A percentile compares a stretch with the other conserved stretches of the same genome.
phyloP scores from a whole-genome alignment of 768 basidiomycete genomes.

The Tephrocybe sp. region DNA sequence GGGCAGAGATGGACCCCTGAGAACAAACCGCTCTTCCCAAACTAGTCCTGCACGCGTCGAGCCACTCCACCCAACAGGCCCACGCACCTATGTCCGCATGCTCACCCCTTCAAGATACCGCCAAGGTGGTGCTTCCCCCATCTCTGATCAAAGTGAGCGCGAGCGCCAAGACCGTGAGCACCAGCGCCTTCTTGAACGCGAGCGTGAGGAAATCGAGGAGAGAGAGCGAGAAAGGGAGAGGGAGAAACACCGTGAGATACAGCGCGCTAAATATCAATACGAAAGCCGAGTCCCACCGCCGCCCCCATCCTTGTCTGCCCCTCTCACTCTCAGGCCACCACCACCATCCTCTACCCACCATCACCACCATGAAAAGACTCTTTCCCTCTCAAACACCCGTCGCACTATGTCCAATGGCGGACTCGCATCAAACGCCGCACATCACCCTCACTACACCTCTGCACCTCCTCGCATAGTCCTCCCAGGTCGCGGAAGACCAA shows the following conservation, averaged over 20 bases:
- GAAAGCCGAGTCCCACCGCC: neutral
- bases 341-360: no score
- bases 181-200: neutral
- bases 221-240: neutral
- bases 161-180: neutral
- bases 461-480: neutral
- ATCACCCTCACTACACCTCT: neutral
- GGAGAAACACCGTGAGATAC: neutral
- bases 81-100: constrained; percentile 1
- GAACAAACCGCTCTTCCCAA: neutral
- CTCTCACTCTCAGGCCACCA: constrained; percentile 3
- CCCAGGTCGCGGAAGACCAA: neutral
- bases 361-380: neutral
- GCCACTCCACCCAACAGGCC: neutral
- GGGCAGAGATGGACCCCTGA: neutral
- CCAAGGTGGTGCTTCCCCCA: neutral
- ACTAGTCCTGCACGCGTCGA: constrained; percentile 12
- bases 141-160: neutral
- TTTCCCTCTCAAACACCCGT: neutral
- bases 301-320: constrained; percentile 5
- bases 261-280: constrained; percentile 1
- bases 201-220: neutral
- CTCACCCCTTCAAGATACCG: constrained; percentile 8
- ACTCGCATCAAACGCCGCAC: neutral
- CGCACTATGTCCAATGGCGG: neutral